Evolutionary conservation across 2,329 filamentous ascomycete genomes (phyloP).

Genomic region (Basipetospora chlamydospora): DNA sequence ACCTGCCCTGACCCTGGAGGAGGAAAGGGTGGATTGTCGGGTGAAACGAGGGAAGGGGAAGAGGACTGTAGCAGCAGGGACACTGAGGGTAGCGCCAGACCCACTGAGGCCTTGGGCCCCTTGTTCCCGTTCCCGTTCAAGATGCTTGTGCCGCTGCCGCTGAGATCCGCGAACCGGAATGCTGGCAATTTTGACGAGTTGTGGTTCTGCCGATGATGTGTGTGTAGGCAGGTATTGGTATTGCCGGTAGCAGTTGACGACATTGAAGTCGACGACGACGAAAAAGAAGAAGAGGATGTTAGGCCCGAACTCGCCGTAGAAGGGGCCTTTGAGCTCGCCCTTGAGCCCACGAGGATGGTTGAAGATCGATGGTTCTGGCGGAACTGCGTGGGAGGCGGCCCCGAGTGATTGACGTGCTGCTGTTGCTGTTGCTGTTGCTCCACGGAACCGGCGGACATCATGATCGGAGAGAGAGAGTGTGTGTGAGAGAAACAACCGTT

Average conservation of each 20-base stretch:
- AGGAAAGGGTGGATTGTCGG: conserved; percentile 13
- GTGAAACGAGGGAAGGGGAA: conserved; percentile 6
- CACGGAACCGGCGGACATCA: too few species aligned
- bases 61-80: conserved; percentile 6
- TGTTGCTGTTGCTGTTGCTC: too few species aligned
- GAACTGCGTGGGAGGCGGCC: not conserved
- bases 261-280: conserved; percentile 1
- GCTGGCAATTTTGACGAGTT: conserved; percentile 41
- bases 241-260: too few species aligned
- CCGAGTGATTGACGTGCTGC: not conserved
- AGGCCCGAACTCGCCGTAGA: not conserved
- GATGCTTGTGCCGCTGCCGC: conserved; percentile 9
- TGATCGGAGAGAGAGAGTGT: too few species aligned
- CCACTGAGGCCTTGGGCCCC: not conserved
- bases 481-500: too few species aligned
- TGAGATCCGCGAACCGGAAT: conserved; percentile 37
- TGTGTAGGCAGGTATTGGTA: conserved; percentile 3
- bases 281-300: not conserved
- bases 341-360: conserved; percentile 2
- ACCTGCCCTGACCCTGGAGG: too few species aligned
- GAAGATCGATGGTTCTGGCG: not conserved
- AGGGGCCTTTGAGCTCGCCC: conserved; percentile 3
- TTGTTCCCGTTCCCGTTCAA: too few species aligned
- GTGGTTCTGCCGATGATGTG: conserved; percentile 33
- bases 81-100: conserved; percentile 3